These are phyloP conservation scores for Quercus phellos DNA, from an alignment of 331 rosid genomes.

Conservation along the genomic window DNA sequence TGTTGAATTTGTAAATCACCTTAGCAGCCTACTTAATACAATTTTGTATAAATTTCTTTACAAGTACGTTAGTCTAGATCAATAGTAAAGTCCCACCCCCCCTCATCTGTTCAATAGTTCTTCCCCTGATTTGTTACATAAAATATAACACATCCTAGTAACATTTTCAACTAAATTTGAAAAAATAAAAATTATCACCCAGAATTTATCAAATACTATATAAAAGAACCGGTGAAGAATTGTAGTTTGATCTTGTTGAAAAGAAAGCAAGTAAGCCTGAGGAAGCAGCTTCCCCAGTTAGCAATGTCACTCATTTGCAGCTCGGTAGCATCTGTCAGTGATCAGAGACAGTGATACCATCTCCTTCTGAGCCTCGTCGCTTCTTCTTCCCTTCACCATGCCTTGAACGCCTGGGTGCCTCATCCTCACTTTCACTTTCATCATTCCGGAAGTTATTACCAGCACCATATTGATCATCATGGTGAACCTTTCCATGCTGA, in stretches of 20 bases:
- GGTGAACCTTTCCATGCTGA: constrained; percentile 57
- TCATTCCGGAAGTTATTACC: constrained; percentile 54
- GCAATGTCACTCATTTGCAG: constrained; percentile 19
- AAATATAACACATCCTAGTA: not conserved
- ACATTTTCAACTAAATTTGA: not conserved
- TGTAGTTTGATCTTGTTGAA: not conserved
- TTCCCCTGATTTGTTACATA: constrained; percentile 3
- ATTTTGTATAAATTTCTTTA: not conserved
- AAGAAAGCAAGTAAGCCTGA: constrained; percentile 2
- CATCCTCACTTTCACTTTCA: constrained; percentile 94
- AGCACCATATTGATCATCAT: constrained; percentile 53
- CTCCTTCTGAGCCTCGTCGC: constrained; percentile 65
- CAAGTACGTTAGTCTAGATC: not conserved
- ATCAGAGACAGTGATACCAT: constrained; percentile 39
- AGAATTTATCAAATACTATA: not conserved
- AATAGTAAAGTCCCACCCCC: not conserved
- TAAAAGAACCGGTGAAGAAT: constrained; percentile 15
- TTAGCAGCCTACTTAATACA: not conserved
- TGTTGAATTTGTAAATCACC: not conserved
- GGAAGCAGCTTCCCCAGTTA: constrained; percentile 27
- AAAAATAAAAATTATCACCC: not conserved
- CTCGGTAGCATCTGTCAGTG: constrained; percentile 33
- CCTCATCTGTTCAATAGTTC: not conserved
- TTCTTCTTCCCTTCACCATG: constrained; percentile 95
- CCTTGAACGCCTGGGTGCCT: constrained; percentile 96